Percentiles rank a stretch among this genome's conserved stretches.
Evolutionary conservation across 306 rosid species (phyloP).

Genomic region (Prunus campanulata): DNA sequence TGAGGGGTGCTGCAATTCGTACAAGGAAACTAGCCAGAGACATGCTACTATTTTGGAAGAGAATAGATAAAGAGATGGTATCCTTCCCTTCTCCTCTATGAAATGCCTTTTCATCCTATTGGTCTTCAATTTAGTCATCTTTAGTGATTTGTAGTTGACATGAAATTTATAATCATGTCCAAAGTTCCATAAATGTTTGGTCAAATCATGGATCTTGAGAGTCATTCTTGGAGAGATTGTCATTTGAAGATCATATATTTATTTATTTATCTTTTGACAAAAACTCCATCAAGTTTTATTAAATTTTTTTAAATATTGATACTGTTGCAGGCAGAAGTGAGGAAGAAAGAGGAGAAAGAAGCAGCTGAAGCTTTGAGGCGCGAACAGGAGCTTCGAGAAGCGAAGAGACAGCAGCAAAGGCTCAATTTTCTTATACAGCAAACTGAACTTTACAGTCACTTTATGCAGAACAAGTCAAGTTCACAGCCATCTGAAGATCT

Average conservation of each 20-base stretch:
- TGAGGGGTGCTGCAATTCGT: conserved; percentile 74
- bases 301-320: conserved; percentile 15
- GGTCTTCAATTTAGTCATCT: neutral
- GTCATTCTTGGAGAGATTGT: neutral
- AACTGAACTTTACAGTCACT: conserved; percentile 97
- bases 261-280: neutral
- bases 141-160: neutral
- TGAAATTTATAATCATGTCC: neutral
- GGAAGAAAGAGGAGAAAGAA: conserved; percentile 93
- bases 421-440: conserved; percentile 98
- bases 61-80: conserved; percentile 98
- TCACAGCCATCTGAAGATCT: conserved; percentile 62
- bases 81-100: conserved; percentile 20
- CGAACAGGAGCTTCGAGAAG: conserved; percentile 94
- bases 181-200: neutral
- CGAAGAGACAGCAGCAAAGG: conserved; percentile 98
- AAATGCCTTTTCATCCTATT: conserved; percentile 8
- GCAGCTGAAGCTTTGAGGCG: conserved; percentile 97
- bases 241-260: neutral
- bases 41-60: conserved; percentile 87
- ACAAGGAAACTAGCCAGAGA: conserved; percentile 93
- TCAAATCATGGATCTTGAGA: neutral
- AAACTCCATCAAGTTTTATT: conserved; percentile 12
- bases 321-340: conserved; percentile 70
- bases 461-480: conserved; percentile 94